Evolutionary conservation across 1,284 basidiomycete species (phyloP), one percentile per base, ranked within the genome.

Genomic region (Irpex rosettiformis): DNA sequence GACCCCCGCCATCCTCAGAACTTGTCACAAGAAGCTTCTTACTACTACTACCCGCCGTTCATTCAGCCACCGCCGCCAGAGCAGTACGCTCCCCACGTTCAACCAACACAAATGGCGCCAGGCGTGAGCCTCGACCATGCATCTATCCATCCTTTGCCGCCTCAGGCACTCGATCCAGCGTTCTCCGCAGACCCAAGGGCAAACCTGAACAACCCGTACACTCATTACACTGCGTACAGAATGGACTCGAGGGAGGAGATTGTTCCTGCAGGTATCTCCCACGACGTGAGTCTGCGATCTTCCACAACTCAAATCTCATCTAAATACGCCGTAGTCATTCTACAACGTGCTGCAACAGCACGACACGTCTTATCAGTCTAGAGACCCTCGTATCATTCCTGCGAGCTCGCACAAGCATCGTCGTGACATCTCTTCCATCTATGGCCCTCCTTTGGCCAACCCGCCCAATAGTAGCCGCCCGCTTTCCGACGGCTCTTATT

Each of bases 171-270:
- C 52, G 75, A 76, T 61, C 74, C 73, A 33, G 73, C 74, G 13
- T 77, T 76, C 67, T 72, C 74, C 28, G 58, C 61, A 42, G 72
- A 75, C 65, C 73, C 73, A 28, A 62, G 60, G 47, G 57, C 58
- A 51, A 74, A 76, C 60, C 74, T 58, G 49, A 56, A 57, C 51
- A 74, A 76, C 61, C 74, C 72, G 4, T 64, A 70, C 16, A 43
- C 43, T 3, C 25, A 43, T 27, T 58, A 42, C 45, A 42, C 57
- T 27, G 28, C 28, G 59, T 72, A 69, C 64, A 65, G 66, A 58
- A 70, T 70, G 67, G 66, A 65, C 58, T 61, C 64, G 54, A 60
- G 56, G 52, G 70, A 70, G 59, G 66, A 70, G 60, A 67, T 70
- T 58, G 61, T 65, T 59, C 67, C 68, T 18, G 61, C 62, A 11